Evolutionary conservation across 2,329 filamentous ascomycete species (phyloP).

Genomic region (Xylaria sp.): DNA sequence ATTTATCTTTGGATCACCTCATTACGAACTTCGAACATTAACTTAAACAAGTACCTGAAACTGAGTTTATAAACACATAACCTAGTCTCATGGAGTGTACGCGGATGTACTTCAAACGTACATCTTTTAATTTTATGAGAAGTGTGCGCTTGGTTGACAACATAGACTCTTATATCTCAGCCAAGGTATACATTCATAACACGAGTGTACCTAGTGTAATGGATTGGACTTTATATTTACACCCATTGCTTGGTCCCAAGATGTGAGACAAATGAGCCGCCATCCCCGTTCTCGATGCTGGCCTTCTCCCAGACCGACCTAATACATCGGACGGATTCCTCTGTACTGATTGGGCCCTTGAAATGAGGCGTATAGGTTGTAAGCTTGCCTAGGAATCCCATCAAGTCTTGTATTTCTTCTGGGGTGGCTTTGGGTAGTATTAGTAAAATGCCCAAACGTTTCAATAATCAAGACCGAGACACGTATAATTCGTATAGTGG

Average conservation of each 20-base stretch:
- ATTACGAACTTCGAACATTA: no score
- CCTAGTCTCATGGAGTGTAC: no score
- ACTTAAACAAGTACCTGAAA: no score
- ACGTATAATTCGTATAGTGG: not conserved
- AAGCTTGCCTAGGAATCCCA: not conserved
- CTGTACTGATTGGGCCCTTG: not conserved
- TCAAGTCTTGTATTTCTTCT: not conserved
- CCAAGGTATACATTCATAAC: no score
- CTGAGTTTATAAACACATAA: no score
- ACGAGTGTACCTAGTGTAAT: no score
- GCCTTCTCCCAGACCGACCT: not conserved
- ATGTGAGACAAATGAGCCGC: conserved; percentile 9
- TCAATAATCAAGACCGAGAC: not conserved
- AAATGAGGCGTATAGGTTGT: not conserved
- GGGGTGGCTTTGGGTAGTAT: conserved; percentile 2
- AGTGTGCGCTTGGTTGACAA: no score
- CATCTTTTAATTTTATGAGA: no score
- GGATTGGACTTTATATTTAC: not conserved
- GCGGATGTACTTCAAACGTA: no score
- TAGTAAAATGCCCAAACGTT: not conserved
- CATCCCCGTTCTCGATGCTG: conserved; percentile 9
- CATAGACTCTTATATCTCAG: no score
- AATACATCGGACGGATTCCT: not conserved
- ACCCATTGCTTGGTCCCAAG: conserved; percentile 17
- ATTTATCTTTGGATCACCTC: no score